Base-by-base conservation (phyloP, 2,329 filamentous ascomycete genomes). In the Pestalotiopsis sp. region DNA sequence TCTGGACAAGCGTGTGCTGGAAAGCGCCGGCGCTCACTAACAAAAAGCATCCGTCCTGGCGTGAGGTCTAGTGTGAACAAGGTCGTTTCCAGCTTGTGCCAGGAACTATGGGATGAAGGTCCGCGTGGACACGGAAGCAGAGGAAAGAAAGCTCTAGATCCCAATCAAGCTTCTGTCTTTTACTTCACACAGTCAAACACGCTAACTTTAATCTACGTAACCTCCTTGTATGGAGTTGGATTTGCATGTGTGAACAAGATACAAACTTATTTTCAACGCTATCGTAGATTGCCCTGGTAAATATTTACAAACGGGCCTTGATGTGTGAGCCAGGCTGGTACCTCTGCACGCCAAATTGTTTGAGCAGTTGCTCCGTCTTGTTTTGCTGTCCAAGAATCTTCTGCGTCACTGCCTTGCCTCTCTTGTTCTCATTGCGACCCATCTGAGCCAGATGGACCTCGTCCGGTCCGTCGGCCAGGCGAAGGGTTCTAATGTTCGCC, bases 401-500 rank as follows among this genome's bases (percentile, higher is more conserved):
- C 70, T 85, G 83, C 58, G 90, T 84, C 61, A 90, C 86, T 73
- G 86, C 88, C 72, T 82, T 78, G 68, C 89, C 91, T 72, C 89
- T 87, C 81, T 87, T 92, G 79, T 94, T 95, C 86, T 96, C 93
- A 74, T 94, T 94, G 74, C 87, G 86, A 17, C 93, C 93, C 84
- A 96, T 85, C 83, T 96, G 93, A 79, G 93, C 85, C 73, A 95
- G 82, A 80, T 97, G 96, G 70, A 98, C 96, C 89, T 99, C 96
- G 82, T 99, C 96, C 0, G 96, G 96, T 0, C 96, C 96, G 81
- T 99, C 96, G 0, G 94, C 94, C 74, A 97, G 89, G 70, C 93
- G 87, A 81, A 97, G 86, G 6, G 95, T 97, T 69, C 94, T 86
- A 76, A 94, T 93, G 70, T 87, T 84, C 23, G 93, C 90, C 90